Evolutionary conservation across 495 filamentous ascomycete genomes (phyloP).

Genomic region (Copromyces sp.): DNA sequence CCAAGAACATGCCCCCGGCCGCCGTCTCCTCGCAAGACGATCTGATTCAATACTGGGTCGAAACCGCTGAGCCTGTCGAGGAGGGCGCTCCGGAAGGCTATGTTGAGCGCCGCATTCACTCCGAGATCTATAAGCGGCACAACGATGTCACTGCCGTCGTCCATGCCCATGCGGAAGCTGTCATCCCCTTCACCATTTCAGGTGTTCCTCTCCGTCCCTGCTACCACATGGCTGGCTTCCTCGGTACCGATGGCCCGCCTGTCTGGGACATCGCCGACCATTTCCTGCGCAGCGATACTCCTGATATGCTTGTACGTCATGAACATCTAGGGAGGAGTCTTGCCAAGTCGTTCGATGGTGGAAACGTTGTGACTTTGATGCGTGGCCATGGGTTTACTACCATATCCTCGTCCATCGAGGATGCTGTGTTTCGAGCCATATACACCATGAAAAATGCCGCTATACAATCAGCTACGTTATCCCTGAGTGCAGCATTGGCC

Average conservation of each 20-base stretch:
- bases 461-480: slow-evolving; percentile 27
- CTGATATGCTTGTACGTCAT: slow-evolving; percentile 36
- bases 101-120: slow-evolving; percentile 42
- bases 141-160: slow-evolving; percentile 32
- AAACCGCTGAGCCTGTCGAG: slow-evolving; percentile 28
- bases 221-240: slow-evolving; percentile 42
- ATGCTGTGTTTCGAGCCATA: slow-evolving; percentile 32
- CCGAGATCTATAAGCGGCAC: slow-evolving; percentile 39
- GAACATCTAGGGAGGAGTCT: slow-evolving; percentile 23
- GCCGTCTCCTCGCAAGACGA: slow-evolving; percentile 31
- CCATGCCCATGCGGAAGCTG: slow-evolving; percentile 37
- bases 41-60: slow-evolving; percentile 34
- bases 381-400: slow-evolving; percentile 39
- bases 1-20: slow-evolving; percentile 34
- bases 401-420: slow-evolving; percentile 26
- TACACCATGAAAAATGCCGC: slow-evolving; percentile 38
- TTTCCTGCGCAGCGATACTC: slow-evolving; percentile 13
- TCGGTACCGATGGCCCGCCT: slow-evolving; percentile 18
- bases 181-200: slow-evolving; percentile 37
- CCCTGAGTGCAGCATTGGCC: slow-evolving; percentile 6
- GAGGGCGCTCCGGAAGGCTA: slow-evolving; percentile 24
- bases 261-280: slow-evolving; percentile 26
- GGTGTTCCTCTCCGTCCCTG: slow-evolving; percentile 28
- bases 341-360: slow-evolving; percentile 9
- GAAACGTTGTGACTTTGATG: slow-evolving; percentile 36